phyloP scores from a whole-genome alignment of 805 yeast genomes.

The Pichia gijzeniarum region DNA sequence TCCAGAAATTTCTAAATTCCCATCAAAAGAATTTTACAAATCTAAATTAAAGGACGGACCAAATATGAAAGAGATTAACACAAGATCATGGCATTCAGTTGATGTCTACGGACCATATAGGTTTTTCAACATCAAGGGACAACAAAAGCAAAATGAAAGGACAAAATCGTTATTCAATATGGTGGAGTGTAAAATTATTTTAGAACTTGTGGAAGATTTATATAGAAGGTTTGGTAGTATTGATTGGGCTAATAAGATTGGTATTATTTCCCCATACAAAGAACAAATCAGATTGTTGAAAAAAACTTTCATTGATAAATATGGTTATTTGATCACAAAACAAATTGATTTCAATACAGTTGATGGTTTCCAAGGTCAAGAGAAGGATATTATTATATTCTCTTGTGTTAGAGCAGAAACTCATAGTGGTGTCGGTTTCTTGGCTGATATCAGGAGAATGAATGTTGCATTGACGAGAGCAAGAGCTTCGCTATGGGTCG shows the following conservation, averaged over 20 bases:
- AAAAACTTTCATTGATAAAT: constrained; percentile 47
- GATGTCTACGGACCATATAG: constrained; percentile 63
- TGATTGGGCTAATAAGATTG: constrained; percentile 68
- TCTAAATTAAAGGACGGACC: constrained; percentile 73
- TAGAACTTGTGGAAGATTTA: constrained; percentile 56
- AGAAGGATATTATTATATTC: constrained; percentile 86
- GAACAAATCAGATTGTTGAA: constrained; percentile 68
- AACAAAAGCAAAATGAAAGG: constrained; percentile 55
- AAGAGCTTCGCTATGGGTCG: constrained; percentile 81
- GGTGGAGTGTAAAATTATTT: constrained; percentile 66
- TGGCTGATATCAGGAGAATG: constrained; percentile 90
- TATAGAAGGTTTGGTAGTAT: constrained; percentile 40
- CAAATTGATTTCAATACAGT: constrained; percentile 88
- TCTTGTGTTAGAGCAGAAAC: constrained; percentile 91
- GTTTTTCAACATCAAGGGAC: constrained; percentile 65
- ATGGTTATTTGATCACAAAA: constrained; percentile 56
- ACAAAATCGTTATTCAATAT: constrained; percentile 68
- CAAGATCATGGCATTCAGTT: constrained; percentile 68
- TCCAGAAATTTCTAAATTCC: constrained; percentile 82
- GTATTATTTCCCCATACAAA: constrained; percentile 91
- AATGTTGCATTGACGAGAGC: constrained; percentile 97
- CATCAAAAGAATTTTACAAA: constrained; percentile 75
- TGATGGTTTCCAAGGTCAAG: constrained; percentile 98
- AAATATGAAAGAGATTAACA: constrained; percentile 52
- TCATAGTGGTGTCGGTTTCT: constrained; percentile 70